Evolutionary conservation across 192 early-diverging fungal genomes (phyloP), one percentile per base, ranked within the genome.

Genomic region (Coemansia sp.): DNA sequence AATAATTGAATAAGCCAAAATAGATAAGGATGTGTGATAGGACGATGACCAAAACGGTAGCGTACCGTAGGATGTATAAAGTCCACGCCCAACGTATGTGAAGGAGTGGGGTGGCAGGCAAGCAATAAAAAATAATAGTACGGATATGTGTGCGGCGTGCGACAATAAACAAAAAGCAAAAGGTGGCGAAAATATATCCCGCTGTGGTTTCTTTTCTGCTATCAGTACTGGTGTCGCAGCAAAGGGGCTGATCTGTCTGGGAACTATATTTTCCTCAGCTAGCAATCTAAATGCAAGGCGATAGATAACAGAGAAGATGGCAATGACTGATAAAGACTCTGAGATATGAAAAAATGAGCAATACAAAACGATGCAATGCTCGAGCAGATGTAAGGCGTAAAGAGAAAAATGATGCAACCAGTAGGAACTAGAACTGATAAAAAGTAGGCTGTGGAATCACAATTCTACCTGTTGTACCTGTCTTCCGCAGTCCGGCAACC

Each of bases 1-100:
- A 60, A 42, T 46, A 50, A 61, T 20, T 21, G 61, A 53, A 51
- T 51, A 24, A 62, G 25, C 33, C 22, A 52, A 62, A 8, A 5
- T 5, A 62, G 25, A 24, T 5, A 50, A 21, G 14, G 50, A 62
- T 62, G 17, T 62, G 21, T 9, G 36, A n/a, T 23, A 42, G 8
- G 39, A 46, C 17, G 17, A 46, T 46, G 39, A 14, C 39, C 3
- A 3, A 46, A 17, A 14, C 39, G 39, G 5, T 14, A 46, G 39
- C 9, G 11, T 17, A 14, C 39, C 39, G 39, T 46, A 5, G n/a
- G 20, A 39, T 60, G 33, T 60, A 21, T 19, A 21, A 14, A 42
- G 58, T 22, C 9, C 21, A 20, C 31, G 20, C 56, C 23, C 17
- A 33, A 27, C 0, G 20, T 32, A 19, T 14, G 27, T 6, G 21